phyloP scores from a whole-genome alignment of 2,329 filamentous ascomycete genomes.

The Dactylonectria estremocensis region DNA sequence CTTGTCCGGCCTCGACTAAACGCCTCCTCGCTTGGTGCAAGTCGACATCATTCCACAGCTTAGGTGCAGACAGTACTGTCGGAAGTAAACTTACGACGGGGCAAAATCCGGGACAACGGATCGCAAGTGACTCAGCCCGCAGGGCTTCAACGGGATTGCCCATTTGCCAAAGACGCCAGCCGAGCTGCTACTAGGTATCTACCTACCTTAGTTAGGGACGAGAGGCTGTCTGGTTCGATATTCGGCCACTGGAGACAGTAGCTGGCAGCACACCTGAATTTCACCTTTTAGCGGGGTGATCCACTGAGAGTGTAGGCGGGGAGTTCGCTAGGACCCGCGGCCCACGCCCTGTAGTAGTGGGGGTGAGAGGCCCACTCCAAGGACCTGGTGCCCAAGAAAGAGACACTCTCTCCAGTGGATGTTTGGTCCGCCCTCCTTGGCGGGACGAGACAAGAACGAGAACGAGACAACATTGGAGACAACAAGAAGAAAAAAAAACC shows the following conservation, averaged over 20 bases:
- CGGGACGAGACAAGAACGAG: constrained; percentile 6
- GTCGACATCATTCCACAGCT: constrained; percentile 12
- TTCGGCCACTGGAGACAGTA: background rate
- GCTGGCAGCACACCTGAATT: background rate
- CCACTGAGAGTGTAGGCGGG: background rate
- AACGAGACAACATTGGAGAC: constrained; percentile 25
- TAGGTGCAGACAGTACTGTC: too few species aligned
- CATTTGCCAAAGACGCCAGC: background rate
- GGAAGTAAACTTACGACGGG: background rate
- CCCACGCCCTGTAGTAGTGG: background rate
- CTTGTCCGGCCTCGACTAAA: background rate
- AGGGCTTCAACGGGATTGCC: background rate
- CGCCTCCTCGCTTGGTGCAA: constrained; percentile 8
- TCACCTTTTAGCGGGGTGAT: background rate
- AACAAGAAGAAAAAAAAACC: constrained; percentile 12
- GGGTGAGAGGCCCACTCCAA: background rate
- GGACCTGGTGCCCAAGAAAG: background rate
- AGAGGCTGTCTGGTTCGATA: too few species aligned
- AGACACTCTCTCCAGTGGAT: background rate
- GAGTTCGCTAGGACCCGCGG: background rate
- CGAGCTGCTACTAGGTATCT: background rate
- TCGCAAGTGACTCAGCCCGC: background rate
- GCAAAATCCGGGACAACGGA: background rate
- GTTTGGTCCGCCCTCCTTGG: background rate
- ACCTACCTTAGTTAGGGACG: too few species aligned